These are phyloP conservation scores for Microdochium paspali DNA, from an alignment of 2,329 filamentous ascomycete genomes.

Conservation along the genomic window DNA sequence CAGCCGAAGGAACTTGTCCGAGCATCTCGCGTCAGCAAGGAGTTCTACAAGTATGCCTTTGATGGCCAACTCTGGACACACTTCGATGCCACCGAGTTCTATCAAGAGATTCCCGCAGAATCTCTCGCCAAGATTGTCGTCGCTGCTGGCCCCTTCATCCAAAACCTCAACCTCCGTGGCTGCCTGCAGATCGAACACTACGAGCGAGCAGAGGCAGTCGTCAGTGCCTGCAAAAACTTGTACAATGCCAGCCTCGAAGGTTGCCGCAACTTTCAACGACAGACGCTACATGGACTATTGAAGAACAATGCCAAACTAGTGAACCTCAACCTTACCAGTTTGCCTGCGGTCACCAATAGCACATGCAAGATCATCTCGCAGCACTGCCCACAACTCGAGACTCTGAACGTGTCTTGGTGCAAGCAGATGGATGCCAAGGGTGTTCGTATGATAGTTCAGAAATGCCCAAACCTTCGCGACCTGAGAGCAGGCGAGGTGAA, in stretches of 20 bases:
- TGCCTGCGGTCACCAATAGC: constrained; percentile 70
- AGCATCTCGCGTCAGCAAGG: constrained; percentile 66
- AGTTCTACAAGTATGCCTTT: constrained; percentile 77
- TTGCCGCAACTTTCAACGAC: constrained; percentile 72
- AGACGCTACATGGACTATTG: constrained; percentile 69
- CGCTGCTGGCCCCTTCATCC: constrained; percentile 79
- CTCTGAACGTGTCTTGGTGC: constrained; percentile 90
- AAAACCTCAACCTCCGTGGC: constrained; percentile 80
- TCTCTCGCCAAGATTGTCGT: constrained; percentile 79
- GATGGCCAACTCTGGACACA: constrained; percentile 90
- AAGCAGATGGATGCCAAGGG: constrained; percentile 72
- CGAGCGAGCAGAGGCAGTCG: constrained; percentile 66
- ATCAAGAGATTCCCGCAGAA: constrained; percentile 75
- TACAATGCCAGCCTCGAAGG: constrained; percentile 84
- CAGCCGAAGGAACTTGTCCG: constrained; percentile 73
- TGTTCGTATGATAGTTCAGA: constrained; percentile 60
- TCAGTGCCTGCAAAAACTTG: constrained; percentile 79
- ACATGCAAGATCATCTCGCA: constrained; percentile 80
- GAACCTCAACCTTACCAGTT: constrained; percentile 79
- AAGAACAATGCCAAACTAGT: constrained; percentile 65
- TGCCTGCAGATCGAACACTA: constrained; percentile 83
- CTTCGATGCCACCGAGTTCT: constrained; percentile 79
- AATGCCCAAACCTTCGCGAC: constrained; percentile 66
- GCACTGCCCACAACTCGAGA: constrained; percentile 72
- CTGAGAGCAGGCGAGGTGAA: constrained; percentile 73